These are phyloP conservation scores for Exophiala aquamarina DNA, from an alignment of 2,329 filamentous ascomycete genomes.

Conservation along the genomic window DNA sequence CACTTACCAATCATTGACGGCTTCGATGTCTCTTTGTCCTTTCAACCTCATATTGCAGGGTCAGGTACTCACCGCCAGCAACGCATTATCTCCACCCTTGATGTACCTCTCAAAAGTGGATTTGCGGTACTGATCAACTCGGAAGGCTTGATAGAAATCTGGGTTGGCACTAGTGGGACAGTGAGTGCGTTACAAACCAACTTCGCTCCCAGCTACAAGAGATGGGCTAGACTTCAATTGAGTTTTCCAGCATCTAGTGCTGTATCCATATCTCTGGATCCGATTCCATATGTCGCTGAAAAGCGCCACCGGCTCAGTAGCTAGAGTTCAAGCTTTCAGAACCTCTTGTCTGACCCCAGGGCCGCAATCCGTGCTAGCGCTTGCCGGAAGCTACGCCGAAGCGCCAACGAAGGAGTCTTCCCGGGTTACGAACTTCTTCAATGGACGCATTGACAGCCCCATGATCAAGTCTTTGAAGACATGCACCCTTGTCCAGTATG, in stretches of 20 bases:
- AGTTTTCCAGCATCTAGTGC: background rate
- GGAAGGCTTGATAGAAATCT: conserved; percentile 7
- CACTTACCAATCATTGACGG: background rate
- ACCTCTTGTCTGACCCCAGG: background rate
- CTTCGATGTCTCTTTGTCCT: conserved; percentile 11
- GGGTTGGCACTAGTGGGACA: conserved; percentile 9
- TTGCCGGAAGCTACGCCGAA: conserved; percentile 10
- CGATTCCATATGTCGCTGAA: background rate
- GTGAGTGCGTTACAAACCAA: conserved; percentile 9
- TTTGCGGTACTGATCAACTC: conserved; percentile 14
- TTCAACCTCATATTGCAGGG: conserved; percentile 11
- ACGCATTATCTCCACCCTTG: conserved; percentile 15
- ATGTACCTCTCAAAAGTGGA: conserved; percentile 10
- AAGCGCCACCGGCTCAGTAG: background rate
- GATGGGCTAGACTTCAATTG: conserved; percentile 7
- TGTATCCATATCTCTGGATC: background rate
- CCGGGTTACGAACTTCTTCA: conserved; percentile 16
- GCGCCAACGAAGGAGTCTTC: background rate
- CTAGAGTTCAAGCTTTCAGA: background rate
- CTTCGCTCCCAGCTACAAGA: conserved; percentile 7
- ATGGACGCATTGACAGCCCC: conserved; percentile 17
- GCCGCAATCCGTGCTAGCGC: background rate
- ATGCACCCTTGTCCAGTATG: conserved; percentile 8
- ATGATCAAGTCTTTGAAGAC: background rate
- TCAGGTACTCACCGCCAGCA: conserved; percentile 6